Percentiles rank a stretch among this genome's conserved stretches.
Evolutionary conservation across 192 early-diverging fungal genomes (phyloP).

Genomic region (Podila verticillata): DNA sequence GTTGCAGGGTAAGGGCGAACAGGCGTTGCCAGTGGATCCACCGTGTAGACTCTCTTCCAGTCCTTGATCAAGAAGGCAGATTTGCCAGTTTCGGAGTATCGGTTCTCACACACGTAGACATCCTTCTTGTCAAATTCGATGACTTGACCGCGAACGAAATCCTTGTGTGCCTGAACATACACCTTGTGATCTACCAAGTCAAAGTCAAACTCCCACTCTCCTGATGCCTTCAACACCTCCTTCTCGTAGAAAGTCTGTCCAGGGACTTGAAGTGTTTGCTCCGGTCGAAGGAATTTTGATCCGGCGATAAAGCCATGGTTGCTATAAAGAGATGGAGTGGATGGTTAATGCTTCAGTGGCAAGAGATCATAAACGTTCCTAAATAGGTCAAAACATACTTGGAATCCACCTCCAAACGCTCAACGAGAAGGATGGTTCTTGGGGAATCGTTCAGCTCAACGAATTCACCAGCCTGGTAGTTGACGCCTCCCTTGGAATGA

Average conservation of each 20-base stretch:
- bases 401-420: conserved; percentile 35
- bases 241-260: conserved; percentile 47
- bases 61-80: conserved; percentile 50
- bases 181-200: conserved; percentile 36
- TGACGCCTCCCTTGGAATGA: conserved; percentile 13
- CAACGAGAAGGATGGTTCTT: conserved; percentile 38
- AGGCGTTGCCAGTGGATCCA: conserved; percentile 28
- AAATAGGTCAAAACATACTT: conserved; percentile 10
- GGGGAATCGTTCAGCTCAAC: conserved; percentile 23
- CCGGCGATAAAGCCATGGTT: conserved; percentile 27
- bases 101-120: conserved; percentile 47
- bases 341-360: background rate
- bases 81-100: conserved; percentile 46
- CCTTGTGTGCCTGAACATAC: conserved; percentile 43
- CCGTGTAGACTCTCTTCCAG: conserved; percentile 47
- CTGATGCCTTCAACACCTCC: conserved; percentile 51
- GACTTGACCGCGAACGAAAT: conserved; percentile 32
- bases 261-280: conserved; percentile 47
- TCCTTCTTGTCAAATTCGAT: conserved; percentile 47
- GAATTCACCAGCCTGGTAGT: conserved; percentile 33
- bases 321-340: background rate
- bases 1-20: conserved; percentile 33
- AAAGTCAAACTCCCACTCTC: conserved; percentile 47
- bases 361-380: background rate
- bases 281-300: conserved; percentile 46